Percentiles rank a stretch among this genome's conserved stretches.
phyloP scores from a whole-genome alignment of 1,284 basidiomycete species.

The Boletellus deceptivus region DNA sequence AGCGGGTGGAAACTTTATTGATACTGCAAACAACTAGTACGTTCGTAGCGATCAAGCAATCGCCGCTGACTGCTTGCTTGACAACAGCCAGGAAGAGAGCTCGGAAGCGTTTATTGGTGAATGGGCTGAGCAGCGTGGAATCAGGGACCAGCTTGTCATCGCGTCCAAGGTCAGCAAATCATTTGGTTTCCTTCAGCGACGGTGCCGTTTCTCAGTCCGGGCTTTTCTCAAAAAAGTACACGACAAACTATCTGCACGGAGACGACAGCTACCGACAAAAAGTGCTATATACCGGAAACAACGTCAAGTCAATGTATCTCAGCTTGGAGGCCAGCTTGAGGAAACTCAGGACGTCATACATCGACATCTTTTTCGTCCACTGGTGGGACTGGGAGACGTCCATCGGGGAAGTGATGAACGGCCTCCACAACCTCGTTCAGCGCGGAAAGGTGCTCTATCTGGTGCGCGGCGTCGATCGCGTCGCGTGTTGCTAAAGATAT shows the following conservation, averaged over 20 bases:
- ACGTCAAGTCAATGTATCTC: slow-evolving; percentile 11
- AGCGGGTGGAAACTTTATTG: slow-evolving; percentile 40
- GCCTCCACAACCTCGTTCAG: slow-evolving; percentile 37
- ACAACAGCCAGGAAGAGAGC: slow-evolving; percentile 44
- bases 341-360: slow-evolving; percentile 45
- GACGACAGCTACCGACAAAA: slow-evolving; percentile 1
- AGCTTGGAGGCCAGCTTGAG: slow-evolving; percentile 38
- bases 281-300: slow-evolving; percentile 1
- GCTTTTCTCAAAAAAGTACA: neutral
- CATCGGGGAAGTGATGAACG: slow-evolving; percentile 37
- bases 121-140: slow-evolving; percentile 50
- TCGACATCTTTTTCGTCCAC: slow-evolving; percentile 37
- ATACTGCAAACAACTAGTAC: slow-evolving; percentile 38
- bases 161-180: slow-evolving; percentile 45
- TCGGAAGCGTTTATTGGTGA: slow-evolving; percentile 32
- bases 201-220: neutral
- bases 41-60: neutral
- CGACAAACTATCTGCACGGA: slow-evolving; percentile 6
- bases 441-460: slow-evolving; percentile 24
- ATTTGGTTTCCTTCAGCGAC: no score
- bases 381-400: slow-evolving; percentile 22
- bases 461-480: neutral
- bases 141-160: slow-evolving; percentile 54
- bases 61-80: neutral
- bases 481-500: no score